A percentile compares a stretch with the other conserved stretches of the same genome.
These are phyloP conservation scores for Didymella sp. DNA, from an alignment of 2,329 filamentous ascomycete genomes.

Conservation along the genomic window DNA sequence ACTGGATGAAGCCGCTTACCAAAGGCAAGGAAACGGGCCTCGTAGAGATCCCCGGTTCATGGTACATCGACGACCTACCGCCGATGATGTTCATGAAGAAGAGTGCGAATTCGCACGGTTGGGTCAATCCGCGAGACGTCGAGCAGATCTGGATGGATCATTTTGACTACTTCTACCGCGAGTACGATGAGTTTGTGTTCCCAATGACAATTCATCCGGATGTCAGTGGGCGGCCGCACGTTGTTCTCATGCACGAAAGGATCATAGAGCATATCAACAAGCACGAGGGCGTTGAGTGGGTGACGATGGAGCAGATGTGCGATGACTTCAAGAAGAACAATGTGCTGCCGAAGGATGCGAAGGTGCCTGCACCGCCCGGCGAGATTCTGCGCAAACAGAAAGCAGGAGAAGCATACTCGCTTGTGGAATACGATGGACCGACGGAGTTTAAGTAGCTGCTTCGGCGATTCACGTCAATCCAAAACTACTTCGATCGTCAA, in stretches of 20 bases:
- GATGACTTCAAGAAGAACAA: slow-evolving; percentile 76
- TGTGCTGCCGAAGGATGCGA: slow-evolving; percentile 61
- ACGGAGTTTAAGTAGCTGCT: slow-evolving; percentile 9
- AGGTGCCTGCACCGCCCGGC: slow-evolving; percentile 64
- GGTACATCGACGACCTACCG: slow-evolving; percentile 48
- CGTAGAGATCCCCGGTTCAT: slow-evolving; percentile 65
- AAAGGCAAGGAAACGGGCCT: slow-evolving; percentile 66
- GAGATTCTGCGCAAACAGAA: slow-evolving; percentile 58
- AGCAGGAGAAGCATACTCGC: slow-evolving; percentile 38
- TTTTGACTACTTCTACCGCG: slow-evolving; percentile 76
- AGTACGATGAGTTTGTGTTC: slow-evolving; percentile 78
- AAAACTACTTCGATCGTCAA: not conserved
- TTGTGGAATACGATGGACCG: slow-evolving; percentile 31
- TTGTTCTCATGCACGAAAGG: slow-evolving; percentile 74
- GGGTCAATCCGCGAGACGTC: slow-evolving; percentile 61
- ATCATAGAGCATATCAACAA: slow-evolving; percentile 73
- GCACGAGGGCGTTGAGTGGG: slow-evolving; percentile 68
- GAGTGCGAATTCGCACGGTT: slow-evolving; percentile 68
- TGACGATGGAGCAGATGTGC: slow-evolving; percentile 73
- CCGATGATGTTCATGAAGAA: slow-evolving; percentile 76
- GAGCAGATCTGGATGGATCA: slow-evolving; percentile 71
- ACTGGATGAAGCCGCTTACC: slow-evolving; percentile 71
- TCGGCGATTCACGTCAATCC: not conserved
- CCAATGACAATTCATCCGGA: slow-evolving; percentile 80
- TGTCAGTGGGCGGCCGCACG: slow-evolving; percentile 69